A percentile compares a stretch with the other conserved stretches of the same genome.
phyloP scores from a whole-genome alignment of 2,329 filamentous ascomycete species.

The Paraconiothyrium sp. region DNA sequence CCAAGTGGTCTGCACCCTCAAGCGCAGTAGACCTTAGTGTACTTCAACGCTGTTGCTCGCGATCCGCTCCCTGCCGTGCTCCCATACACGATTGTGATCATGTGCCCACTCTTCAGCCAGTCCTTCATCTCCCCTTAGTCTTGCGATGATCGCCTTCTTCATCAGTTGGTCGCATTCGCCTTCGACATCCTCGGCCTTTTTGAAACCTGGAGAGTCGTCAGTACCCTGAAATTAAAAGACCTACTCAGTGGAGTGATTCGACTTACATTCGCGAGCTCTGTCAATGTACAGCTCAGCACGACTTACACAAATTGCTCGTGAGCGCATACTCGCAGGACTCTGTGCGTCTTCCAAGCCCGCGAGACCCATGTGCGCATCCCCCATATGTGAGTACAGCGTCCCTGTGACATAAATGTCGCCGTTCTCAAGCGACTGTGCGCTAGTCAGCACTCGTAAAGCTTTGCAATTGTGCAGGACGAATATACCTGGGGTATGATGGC shows the following conservation, averaged over 20 bases:
- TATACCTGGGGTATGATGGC: constrained; percentile 76
- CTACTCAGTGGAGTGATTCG: not conserved
- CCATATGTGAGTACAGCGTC: constrained; percentile 73
- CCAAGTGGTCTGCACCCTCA: not conserved
- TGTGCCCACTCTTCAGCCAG: constrained; percentile 50
- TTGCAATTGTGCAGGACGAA: constrained; percentile 5
- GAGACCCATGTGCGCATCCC: constrained; percentile 80
- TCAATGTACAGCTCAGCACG: constrained; percentile 49
- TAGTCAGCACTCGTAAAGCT: not conserved
- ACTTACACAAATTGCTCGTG: constrained; percentile 34
- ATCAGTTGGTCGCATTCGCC: constrained; percentile 81
- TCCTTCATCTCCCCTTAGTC: constrained; percentile 62
- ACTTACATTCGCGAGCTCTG: constrained; percentile 47
- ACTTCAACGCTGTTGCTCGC: constrained; percentile 14
- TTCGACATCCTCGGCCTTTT: constrained; percentile 71
- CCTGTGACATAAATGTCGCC: constrained; percentile 71
- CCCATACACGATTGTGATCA: constrained; percentile 47
- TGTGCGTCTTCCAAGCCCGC: constrained; percentile 62
- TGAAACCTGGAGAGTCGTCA: constrained; percentile 60
- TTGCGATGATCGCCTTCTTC: constrained; percentile 82
- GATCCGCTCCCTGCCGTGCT: constrained; percentile 35
- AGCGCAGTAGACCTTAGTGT: not conserved
- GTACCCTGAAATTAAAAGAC: not conserved
- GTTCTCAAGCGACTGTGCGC: constrained; percentile 67
- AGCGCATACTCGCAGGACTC: constrained; percentile 25